These are phyloP conservation scores for Annona cherimola DNA, from an alignment of 164 flowering plant genomes.

Conservation along the genomic window DNA sequence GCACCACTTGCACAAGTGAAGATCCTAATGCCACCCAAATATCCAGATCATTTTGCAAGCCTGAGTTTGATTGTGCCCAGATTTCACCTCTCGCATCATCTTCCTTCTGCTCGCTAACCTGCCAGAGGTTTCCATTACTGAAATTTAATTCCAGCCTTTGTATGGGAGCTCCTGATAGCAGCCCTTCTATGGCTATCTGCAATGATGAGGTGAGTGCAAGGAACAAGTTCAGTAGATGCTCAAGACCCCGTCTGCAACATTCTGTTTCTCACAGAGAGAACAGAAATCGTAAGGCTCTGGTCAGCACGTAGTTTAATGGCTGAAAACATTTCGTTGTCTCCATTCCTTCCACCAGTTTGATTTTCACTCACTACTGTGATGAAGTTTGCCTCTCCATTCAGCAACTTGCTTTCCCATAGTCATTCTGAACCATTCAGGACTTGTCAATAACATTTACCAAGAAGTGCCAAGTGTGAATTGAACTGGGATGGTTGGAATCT, in stretches of 20 bases:
- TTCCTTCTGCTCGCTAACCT: slow-evolving; percentile 52
- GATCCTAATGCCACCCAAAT: slow-evolving; percentile 30
- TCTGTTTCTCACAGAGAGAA: slow-evolving; percentile 47
- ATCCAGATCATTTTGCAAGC: slow-evolving; percentile 54
- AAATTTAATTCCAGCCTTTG: slow-evolving; percentile 58
- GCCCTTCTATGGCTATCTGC: slow-evolving; percentile 38
- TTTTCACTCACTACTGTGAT: slow-evolving; percentile 4
- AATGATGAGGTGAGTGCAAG: slow-evolving; percentile 20
- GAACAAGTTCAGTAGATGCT: slow-evolving; percentile 38
- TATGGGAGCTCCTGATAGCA: slow-evolving; percentile 51
- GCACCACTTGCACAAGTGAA: slow-evolving; percentile 51
- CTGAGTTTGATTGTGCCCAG: slow-evolving; percentile 32
- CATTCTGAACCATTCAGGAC: background rate
- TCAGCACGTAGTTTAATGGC: slow-evolving; percentile 40
- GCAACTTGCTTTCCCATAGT: background rate
- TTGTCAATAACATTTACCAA: background rate
- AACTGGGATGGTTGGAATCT: background rate
- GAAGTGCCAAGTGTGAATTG: background rate
- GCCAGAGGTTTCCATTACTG: slow-evolving; percentile 58
- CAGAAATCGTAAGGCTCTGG: slow-evolving; percentile 54
- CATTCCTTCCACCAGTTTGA: background rate
- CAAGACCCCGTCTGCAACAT: slow-evolving; percentile 39
- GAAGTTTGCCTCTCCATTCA: background rate
- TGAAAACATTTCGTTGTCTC: slow-evolving; percentile 15
- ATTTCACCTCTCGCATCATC: slow-evolving; percentile 37